A percentile compares a stretch with the other conserved stretches of the same genome.
Evolutionary conservation across 2,329 filamentous ascomycete genomes (phyloP).

Genomic region (Colletotrichum tropicicola): DNA sequence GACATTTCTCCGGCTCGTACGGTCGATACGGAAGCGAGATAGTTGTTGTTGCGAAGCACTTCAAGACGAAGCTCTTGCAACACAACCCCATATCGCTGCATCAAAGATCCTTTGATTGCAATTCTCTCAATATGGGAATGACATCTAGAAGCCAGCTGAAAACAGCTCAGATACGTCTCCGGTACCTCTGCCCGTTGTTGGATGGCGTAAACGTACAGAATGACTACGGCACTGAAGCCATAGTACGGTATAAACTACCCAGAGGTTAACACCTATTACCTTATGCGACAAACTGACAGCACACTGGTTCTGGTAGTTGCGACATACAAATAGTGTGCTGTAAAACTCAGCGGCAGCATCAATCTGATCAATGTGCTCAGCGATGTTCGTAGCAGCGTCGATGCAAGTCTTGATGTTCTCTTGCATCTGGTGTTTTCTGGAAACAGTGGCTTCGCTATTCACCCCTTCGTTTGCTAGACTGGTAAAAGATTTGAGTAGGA

Average conservation of each 20-base stretch:
- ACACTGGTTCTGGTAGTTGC: no score
- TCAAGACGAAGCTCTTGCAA: constrained; percentile 45
- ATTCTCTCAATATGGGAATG: constrained; percentile 47
- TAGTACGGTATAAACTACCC: constrained; percentile 49
- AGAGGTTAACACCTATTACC: not conserved
- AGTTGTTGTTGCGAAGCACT: constrained; percentile 34
- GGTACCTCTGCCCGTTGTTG: constrained; percentile 41
- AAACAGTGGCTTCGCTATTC: not conserved
- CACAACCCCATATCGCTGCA: constrained; percentile 50
- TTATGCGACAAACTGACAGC: not conserved
- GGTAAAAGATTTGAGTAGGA: constrained; percentile 44
- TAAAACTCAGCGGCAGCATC: constrained; percentile 44
- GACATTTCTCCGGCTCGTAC: not conserved
- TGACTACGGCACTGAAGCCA: constrained; percentile 52
- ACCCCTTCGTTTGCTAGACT: not conserved
- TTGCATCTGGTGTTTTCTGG: constrained; percentile 26
- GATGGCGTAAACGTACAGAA: constrained; percentile 54
- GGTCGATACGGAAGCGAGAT: constrained; percentile 21
- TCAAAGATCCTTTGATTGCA: constrained; percentile 47
- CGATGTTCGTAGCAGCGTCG: constrained; percentile 48
- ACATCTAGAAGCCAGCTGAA: constrained; percentile 48
- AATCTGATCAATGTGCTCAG: constrained; percentile 47
- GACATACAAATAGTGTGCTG: constrained; percentile 49
- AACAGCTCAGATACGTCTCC: constrained; percentile 38
- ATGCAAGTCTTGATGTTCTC: constrained; percentile 41